Percentiles rank a stretch among this genome's conserved stretches.
Conservation (phyloP, 257 asterid species). For the Ilex asprella region DNA sequence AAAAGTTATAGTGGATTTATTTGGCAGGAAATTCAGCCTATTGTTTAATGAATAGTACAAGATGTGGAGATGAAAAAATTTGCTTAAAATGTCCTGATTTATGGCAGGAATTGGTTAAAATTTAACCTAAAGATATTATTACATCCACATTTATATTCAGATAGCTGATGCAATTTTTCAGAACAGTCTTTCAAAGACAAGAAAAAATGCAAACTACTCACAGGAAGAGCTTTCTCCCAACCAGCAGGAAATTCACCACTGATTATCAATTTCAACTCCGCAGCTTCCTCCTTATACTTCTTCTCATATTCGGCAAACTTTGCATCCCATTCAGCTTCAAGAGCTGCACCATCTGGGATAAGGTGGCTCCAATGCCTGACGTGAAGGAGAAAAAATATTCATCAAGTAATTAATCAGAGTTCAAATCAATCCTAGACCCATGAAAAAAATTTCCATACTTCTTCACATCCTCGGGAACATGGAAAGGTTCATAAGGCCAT, state of each 20-base stretch:
- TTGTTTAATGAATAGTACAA: no score
- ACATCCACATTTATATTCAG: no score
- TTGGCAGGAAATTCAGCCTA: no score
- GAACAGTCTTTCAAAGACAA: slow-evolving; percentile 7
- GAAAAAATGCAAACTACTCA: slow-evolving; percentile 24
- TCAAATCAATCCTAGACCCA: slow-evolving; percentile 3
- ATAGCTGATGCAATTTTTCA: no score
- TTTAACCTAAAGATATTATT: no score
- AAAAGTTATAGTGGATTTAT: no score
- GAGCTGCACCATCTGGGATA: slow-evolving; percentile 64
- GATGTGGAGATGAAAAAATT: no score
- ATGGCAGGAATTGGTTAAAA: no score
- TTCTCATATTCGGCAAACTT: slow-evolving; percentile 81
- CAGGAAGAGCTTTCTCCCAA: slow-evolving; percentile 89
- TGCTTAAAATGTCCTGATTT: no score
- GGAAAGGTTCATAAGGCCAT: slow-evolving; percentile 86
- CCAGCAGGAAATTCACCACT: slow-evolving; percentile 66
- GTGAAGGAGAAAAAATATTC: slow-evolving; percentile 13
- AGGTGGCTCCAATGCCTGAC: slow-evolving; percentile 91
- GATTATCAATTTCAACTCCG: slow-evolving; percentile 59
- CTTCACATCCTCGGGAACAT: slow-evolving; percentile 94
- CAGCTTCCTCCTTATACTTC: slow-evolving; percentile 76
- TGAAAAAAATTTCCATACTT: slow-evolving; percentile 31
- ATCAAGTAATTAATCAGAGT: slow-evolving; percentile 3
- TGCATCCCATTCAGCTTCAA: slow-evolving; percentile 89